Evolutionary conservation across 2,329 filamentous ascomycete species (phyloP).

Genomic region (Daldinia sp.): DNA sequence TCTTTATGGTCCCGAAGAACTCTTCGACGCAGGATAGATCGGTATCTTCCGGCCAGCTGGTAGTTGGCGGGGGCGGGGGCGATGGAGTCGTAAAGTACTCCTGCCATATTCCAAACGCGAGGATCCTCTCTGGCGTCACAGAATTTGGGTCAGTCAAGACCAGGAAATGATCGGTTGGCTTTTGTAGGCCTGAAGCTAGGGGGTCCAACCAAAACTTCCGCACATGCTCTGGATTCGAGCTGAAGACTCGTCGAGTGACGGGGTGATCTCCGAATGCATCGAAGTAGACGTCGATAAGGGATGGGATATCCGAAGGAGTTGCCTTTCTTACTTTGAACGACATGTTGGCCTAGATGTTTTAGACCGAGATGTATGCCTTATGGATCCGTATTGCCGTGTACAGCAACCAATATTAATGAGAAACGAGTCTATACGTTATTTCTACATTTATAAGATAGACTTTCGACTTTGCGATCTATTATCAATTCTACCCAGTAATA

Average conservation of each 20-base stretch:
- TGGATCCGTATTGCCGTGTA: too few relatives aligned
- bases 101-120: slow-evolving; percentile 60
- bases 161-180: slow-evolving; percentile 24
- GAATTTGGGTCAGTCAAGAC: slow-evolving; percentile 23
- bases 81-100: slow-evolving; percentile 40
- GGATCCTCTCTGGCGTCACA: slow-evolving; percentile 38
- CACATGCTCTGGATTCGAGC: slow-evolving; percentile 2
- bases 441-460: background rate
- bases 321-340: slow-evolving; percentile 29
- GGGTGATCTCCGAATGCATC: slow-evolving; percentile 37
- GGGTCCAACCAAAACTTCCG: slow-evolving; percentile 18
- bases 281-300: slow-evolving; percentile 31
- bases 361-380: too few relatives aligned
- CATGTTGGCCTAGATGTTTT: slow-evolving; percentile 30
- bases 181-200: slow-evolving; percentile 4
- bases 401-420: too few relatives aligned
- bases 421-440: too few relatives aligned
- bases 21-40: slow-evolving; percentile 48
- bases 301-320: slow-evolving; percentile 24
- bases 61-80: slow-evolving; percentile 34
- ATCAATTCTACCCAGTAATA: too few relatives aligned
- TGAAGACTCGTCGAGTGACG: slow-evolving; percentile 17
- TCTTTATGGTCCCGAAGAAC: slow-evolving; percentile 53
- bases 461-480: background rate
- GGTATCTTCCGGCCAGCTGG: slow-evolving; percentile 52